Conservation (phyloP, 371 early-diverging fungal species). For the Homolaphlyctis polyrhiza region DNA sequence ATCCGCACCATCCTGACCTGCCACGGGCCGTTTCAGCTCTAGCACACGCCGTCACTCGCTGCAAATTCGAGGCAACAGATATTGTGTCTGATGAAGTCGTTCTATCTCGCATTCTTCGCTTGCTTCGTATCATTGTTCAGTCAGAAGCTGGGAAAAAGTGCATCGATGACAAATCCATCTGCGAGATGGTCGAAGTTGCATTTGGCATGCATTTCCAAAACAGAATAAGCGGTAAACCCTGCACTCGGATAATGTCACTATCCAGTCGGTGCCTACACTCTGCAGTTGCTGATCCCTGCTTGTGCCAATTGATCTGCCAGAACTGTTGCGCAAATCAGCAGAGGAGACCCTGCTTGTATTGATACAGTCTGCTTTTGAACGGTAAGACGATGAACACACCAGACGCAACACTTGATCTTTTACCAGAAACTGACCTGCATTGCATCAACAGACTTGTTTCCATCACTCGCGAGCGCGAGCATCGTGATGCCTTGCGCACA, state of each 20-base stretch:
- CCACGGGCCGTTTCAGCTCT: constrained; percentile 66
- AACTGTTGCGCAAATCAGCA: constrained; percentile 72
- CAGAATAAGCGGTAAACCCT: constrained; percentile 69
- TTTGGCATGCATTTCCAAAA: constrained; percentile 94
- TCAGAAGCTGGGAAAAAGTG: constrained; percentile 35
- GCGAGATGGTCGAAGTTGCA: constrained; percentile 94
- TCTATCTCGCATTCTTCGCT: constrained; percentile 77
- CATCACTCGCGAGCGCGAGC: constrained; percentile 11
- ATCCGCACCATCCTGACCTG: constrained; percentile 62
- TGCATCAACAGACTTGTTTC: constrained; percentile 4
- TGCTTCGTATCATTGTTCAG: constrained; percentile 61
- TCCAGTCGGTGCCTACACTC: not conserved
- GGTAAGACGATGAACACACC: constrained; percentile 8
- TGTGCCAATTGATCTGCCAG: constrained; percentile 37
- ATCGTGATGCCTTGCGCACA: constrained; percentile 2
- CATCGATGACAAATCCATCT: constrained; percentile 88
- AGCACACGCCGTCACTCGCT: constrained; percentile 76
- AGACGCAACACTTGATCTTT: not conserved
- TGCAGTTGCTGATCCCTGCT: not conserved
- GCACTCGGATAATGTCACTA: not conserved
- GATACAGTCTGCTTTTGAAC: constrained; percentile 42
- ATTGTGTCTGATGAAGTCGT: constrained; percentile 90
- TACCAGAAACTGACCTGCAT: constrained; percentile 39
- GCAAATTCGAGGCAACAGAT: constrained; percentile 93
- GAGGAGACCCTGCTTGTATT: constrained; percentile 75